phyloP scores from a whole-genome alignment of 257 asterid genomes.

The Nicotiana knightiana region DNA sequence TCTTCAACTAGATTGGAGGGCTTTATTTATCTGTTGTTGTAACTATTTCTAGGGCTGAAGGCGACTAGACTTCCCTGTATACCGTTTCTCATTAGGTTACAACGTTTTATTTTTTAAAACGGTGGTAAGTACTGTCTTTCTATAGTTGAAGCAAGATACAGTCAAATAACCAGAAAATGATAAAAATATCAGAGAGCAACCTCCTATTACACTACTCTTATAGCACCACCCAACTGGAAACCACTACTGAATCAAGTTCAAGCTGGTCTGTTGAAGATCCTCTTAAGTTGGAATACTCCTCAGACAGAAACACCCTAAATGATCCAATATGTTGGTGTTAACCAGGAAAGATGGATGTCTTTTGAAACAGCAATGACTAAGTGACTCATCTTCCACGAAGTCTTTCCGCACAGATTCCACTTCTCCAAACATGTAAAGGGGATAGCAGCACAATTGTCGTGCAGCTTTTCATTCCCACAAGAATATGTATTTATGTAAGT shows the following conservation, averaged over 20 bases:
- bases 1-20: neutral
- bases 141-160: neutral
- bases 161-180: neutral
- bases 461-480: neutral
- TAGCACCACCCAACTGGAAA: neutral
- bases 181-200: neutral
- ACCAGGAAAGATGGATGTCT: neutral
- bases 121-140: neutral
- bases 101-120: neutral
- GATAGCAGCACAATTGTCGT: neutral
- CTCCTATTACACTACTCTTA: neutral
- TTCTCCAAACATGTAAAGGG: neutral
- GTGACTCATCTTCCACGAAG: neutral
- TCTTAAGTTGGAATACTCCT: neutral
- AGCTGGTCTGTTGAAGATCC: neutral
- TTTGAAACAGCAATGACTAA: neutral
- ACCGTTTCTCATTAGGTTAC: neutral
- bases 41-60: neutral
- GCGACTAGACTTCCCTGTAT: neutral
- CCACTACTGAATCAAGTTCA: slow-evolving; percentile 1
- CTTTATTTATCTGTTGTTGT: neutral
- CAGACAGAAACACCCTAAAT: neutral
- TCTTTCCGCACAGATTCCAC: neutral
- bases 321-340: neutral
- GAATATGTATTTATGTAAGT: neutral